Percentiles rank a stretch among this genome's conserved stretches.
Conservation (phyloP, 208 protist genomes). For the Porcisia deanei region DNA sequence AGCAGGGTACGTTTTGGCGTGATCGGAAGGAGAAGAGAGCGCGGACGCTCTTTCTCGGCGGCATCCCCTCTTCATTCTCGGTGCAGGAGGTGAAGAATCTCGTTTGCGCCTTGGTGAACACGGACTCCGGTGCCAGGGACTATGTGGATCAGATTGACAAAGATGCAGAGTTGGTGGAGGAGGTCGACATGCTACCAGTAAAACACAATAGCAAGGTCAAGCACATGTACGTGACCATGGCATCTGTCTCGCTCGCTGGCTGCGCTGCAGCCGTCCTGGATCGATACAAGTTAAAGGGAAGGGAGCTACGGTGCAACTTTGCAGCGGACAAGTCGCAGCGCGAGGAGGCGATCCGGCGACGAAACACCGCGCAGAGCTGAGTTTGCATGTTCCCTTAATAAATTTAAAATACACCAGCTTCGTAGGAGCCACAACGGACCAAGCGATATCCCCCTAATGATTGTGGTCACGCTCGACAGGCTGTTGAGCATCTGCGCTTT, state of each 20-base stretch:
- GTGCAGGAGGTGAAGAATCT: slow-evolving; percentile 61
- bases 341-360: slow-evolving; percentile 58
- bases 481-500: neutral
- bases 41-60: slow-evolving; percentile 85
- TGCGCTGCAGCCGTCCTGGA: slow-evolving; percentile 55
- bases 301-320: slow-evolving; percentile 80
- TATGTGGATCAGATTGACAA: slow-evolving; percentile 32
- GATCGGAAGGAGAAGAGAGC: slow-evolving; percentile 75
- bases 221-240: slow-evolving; percentile 81
- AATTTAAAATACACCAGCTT: neutral
- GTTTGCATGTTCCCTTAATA: neutral
- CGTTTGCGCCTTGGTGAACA: slow-evolving; percentile 61
- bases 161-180: slow-evolving; percentile 44
- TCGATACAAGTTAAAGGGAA: slow-evolving; percentile 47
- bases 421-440: neutral
- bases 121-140: slow-evolving; percentile 26
- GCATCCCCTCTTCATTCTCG: slow-evolving; percentile 61
- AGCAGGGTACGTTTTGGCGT: slow-evolving; percentile 85
- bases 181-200: slow-evolving; percentile 68
- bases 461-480: neutral
- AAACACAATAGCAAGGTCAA: slow-evolving; percentile 60
- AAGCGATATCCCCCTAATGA: neutral
- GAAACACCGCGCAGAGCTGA: slow-evolving; percentile 3
- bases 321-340: slow-evolving; percentile 80
- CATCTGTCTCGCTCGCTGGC: slow-evolving; percentile 53